Percentiles rank a stretch among this genome's conserved stretches.
Conservation (phyloP, 2,329 filamentous ascomycete genomes). For the Penicillium sp. region DNA sequence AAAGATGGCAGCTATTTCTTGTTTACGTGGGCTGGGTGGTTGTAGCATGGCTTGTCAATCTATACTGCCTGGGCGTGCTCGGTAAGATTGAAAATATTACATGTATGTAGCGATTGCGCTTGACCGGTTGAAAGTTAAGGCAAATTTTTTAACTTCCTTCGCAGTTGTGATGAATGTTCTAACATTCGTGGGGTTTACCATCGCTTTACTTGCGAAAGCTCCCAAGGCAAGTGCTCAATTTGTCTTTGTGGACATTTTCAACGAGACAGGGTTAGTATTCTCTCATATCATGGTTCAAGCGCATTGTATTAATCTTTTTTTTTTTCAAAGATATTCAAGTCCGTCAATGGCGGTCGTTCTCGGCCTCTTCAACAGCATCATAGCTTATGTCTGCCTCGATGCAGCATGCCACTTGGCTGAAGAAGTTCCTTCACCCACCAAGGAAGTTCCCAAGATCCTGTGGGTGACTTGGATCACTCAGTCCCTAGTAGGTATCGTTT, state of each 20-base stretch:
- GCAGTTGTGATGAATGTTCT: not conserved
- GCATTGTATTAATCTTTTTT: too few relatives aligned
- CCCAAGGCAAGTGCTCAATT: not conserved
- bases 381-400: not conserved
- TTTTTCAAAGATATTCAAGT: not conserved
- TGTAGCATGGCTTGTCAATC: not conserved
- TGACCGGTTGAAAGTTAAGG: not conserved
- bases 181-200: not conserved
- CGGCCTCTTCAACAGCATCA: not conserved
- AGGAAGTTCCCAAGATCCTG: not conserved
- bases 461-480: not conserved
- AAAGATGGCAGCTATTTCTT: not conserved
- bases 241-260: not conserved
- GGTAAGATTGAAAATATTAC: not conserved
- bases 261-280: not conserved
- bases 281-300: not conserved
- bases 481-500: not conserved
- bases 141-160: not conserved
- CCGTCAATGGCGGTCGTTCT: not conserved
- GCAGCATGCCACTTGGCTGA: not conserved
- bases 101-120: not conserved
- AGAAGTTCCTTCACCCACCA: not conserved
- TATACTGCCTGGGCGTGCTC: too few relatives aligned
- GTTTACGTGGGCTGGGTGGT: not conserved
- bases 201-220: not conserved